Evolutionary conservation across 179 eudicot genomes (phyloP).

Genomic region (Nepenthes alata): DNA sequence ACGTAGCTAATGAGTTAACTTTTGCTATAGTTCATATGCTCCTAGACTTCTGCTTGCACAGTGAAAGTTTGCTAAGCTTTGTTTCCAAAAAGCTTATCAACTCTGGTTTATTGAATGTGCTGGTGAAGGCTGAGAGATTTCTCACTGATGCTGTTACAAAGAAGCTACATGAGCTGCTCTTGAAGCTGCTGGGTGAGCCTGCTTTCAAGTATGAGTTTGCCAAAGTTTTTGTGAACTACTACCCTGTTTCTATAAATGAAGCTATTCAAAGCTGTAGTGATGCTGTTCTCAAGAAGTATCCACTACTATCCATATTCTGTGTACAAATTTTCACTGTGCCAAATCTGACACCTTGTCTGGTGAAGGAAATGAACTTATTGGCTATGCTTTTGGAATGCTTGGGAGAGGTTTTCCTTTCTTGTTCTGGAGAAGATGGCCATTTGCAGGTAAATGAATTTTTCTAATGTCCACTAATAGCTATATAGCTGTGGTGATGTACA

Average conservation of each 20-base stretch:
- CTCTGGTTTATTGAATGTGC: slow-evolving; percentile 41
- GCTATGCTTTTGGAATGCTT: slow-evolving; percentile 60
- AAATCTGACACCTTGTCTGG: slow-evolving; percentile 74
- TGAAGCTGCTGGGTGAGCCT: slow-evolving; percentile 91
- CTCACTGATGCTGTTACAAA: slow-evolving; percentile 31
- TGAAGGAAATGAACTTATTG: slow-evolving; percentile 72
- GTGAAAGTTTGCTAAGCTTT: slow-evolving; percentile 93
- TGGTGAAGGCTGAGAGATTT: slow-evolving; percentile 77
- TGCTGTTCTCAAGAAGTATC: slow-evolving; percentile 35
- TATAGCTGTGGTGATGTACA: no score
- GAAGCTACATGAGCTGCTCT: slow-evolving; percentile 73
- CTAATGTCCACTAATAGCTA: no score
- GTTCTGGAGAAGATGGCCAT: slow-evolving; percentile 65
- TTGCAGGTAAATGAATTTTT: slow-evolving; percentile 39
- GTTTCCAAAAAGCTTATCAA: slow-evolving; percentile 47
- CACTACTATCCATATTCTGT: slow-evolving; percentile 55
- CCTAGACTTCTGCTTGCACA: slow-evolving; percentile 60
- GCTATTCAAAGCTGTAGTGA: slow-evolving; percentile 44
- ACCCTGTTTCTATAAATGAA: slow-evolving; percentile 51
- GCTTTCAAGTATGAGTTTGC: slow-evolving; percentile 82
- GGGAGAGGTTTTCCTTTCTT: slow-evolving; percentile 44
- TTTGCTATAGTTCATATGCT: slow-evolving; percentile 54
- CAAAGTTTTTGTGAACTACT: slow-evolving; percentile 57
- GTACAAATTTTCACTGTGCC: slow-evolving; percentile 98
- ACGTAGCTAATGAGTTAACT: slow-evolving; percentile 48